Conservation (phyloP, 148 eudicot genomes). For the Rhododendron henanense region DNA sequence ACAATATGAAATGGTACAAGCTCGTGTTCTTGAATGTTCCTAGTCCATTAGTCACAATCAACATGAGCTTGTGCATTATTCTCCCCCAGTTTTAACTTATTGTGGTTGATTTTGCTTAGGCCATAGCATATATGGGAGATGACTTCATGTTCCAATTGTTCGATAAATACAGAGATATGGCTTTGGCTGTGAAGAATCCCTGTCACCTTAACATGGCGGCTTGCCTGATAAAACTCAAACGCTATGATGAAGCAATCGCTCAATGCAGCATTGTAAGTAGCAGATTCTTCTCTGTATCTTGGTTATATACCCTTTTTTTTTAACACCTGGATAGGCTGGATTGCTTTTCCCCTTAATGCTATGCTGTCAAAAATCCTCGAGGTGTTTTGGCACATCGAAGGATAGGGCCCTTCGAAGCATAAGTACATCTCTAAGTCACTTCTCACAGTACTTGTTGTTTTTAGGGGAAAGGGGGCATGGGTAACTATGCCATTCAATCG, state of each 20-base stretch:
- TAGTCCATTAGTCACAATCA: not conserved
- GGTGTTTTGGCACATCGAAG: not conserved
- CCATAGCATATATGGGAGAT: conserved; percentile 98
- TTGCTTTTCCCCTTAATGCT: not conserved
- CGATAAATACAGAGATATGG: conserved; percentile 95
- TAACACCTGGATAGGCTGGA: not conserved
- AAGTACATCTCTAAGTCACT: no score
- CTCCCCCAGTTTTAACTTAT: not conserved
- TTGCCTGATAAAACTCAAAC: conserved; percentile 78
- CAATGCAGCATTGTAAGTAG: conserved; percentile 82
- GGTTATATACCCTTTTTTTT: not conserved
- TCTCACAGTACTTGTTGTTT: not conserved
- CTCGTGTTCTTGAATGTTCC: conserved; percentile 2
- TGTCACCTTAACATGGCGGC: conserved; percentile 98
- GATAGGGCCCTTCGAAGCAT: not conserved
- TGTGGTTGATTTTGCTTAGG: conserved; percentile 35
- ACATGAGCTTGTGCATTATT: not conserved
- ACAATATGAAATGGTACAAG: conserved; percentile 90
- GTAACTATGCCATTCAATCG: not conserved
- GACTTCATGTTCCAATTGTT: conserved; percentile 98
- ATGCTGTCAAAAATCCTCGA: not conserved
- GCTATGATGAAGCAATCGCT: conserved; percentile 81
- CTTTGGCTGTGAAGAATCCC: conserved; percentile 94
- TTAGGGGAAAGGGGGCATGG: not conserved
- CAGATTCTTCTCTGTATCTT: conserved; percentile 4